These are phyloP conservation scores for Pisolithus thermaeus DNA, from an alignment of 1,284 basidiomycete genomes.

Conservation along the genomic window DNA sequence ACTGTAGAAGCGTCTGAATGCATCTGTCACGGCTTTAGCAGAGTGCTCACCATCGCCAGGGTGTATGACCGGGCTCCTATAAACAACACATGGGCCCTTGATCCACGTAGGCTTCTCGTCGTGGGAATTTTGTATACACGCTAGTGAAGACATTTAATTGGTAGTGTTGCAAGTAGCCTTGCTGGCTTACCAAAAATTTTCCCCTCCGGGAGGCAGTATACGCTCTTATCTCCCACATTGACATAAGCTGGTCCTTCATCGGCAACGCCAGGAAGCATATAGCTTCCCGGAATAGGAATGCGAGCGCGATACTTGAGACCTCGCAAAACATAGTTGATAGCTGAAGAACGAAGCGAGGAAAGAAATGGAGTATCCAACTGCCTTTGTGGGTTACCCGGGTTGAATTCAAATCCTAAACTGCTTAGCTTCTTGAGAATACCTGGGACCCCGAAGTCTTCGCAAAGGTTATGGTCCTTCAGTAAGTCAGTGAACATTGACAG, in stretches of 20 bases:
- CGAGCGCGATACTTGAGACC: slow-evolving; percentile 70
- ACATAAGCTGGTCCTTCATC: slow-evolving; percentile 67
- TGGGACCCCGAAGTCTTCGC: slow-evolving; percentile 43
- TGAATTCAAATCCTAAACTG: slow-evolving; percentile 43
- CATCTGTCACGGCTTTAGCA: background rate
- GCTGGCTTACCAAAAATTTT: slow-evolving; percentile 55
- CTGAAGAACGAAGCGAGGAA: slow-evolving; percentile 47
- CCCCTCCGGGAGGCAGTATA: slow-evolving; percentile 46
- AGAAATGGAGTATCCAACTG: slow-evolving; percentile 54
- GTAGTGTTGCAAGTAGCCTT: slow-evolving; percentile 6
- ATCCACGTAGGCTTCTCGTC: slow-evolving; percentile 46
- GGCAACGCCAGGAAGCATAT: slow-evolving; percentile 69
- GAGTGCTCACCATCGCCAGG: slow-evolving; percentile 55
- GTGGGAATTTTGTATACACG: slow-evolving; percentile 47
- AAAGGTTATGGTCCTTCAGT: slow-evolving; percentile 47
- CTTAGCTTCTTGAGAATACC: slow-evolving; percentile 46
- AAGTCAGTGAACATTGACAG: slow-evolving; percentile 41
- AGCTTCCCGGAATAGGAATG: slow-evolving; percentile 60
- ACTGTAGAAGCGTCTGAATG: slow-evolving; percentile 34
- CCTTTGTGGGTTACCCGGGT: slow-evolving; percentile 29
- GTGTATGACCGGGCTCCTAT: slow-evolving; percentile 63
- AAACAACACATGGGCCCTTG: slow-evolving; percentile 52
- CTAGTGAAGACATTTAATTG: slow-evolving; percentile 35
- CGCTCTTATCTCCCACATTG: slow-evolving; percentile 40
- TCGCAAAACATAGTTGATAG: slow-evolving; percentile 56